Conservation (phyloP, 257 asterid genomes). For the Nicotiana obtusifolia region DNA sequence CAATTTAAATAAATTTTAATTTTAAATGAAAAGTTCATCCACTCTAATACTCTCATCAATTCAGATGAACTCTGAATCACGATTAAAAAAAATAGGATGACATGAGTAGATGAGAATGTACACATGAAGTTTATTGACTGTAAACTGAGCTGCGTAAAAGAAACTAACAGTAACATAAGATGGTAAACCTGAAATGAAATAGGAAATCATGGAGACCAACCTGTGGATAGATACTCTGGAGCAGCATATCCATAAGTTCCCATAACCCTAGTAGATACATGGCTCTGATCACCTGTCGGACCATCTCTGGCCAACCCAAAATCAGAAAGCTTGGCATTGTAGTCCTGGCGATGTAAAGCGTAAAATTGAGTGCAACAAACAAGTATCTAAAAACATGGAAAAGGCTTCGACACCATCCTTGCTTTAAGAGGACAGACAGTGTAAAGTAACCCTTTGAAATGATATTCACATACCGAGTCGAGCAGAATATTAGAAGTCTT, state of each 20-base stretch:
- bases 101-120: not conserved
- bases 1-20: not conserved
- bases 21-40: not conserved
- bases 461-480: slow-evolving; percentile 45
- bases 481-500: slow-evolving; percentile 73
- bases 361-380: not conserved
- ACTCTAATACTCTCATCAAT: not conserved
- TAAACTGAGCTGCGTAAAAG: not conserved
- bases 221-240: slow-evolving; percentile 64
- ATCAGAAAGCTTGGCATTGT: slow-evolving; percentile 69
- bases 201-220: slow-evolving; percentile 15
- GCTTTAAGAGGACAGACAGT: not conserved
- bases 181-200: not conserved
- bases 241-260: slow-evolving; percentile 74
- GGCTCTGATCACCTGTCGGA: slow-evolving; percentile 66
- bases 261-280: slow-evolving; percentile 66
- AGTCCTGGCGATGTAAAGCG: slow-evolving; percentile 35
- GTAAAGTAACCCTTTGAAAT: not conserved
- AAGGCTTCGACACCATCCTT: not conserved
- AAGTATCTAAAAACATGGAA: slow-evolving; percentile 5
- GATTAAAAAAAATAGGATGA: not conserved
- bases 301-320: slow-evolving; percentile 78
- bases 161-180: not conserved
- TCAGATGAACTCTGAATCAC: not conserved
- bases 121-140: not conserved